Base-by-base conservation (phyloP, 2,329 filamentous ascomycete genomes). In the Lasiodiplodia sp. region DNA sequence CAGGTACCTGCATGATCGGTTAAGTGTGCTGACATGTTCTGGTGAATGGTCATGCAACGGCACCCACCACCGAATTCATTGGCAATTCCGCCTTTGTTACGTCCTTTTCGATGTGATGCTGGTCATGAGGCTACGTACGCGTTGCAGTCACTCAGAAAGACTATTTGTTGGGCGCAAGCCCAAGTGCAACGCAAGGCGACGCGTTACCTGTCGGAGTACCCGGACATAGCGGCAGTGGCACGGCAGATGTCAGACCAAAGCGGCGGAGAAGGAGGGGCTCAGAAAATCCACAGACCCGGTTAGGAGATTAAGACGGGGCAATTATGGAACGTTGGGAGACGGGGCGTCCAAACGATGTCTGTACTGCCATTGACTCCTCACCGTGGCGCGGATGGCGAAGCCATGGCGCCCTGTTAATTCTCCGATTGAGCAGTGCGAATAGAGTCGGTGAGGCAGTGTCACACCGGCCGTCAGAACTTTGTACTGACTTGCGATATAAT, bases 1-100 rank as follows among this genome's bases (percentile, higher is more conserved):
- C 82, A 88, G 23, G 75, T 84, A 88, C 69, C 82, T 81, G 76
- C 86, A 88, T 38, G 11, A 82, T 76, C 67, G 8, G 75, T 74
- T 4, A 74, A 78, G 28, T n/a, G 71, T 75, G 79, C 23, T 55
- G 47, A 58, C 65, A 14, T 51, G 40, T 52, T 49, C 55, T 60
- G 40, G 25, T 28, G 47, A 47, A 6, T n/a, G 2, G 37, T 14
- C 10, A 51, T 31, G 44, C 44, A 38, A 64, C 44, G 4, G 25
- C 23, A n/a, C 16, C 6, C 16, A 37, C 14, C 18, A 38, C 18
- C 18, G 56, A 21, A n/a, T 52, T 12, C 31, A 64, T n/a, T 44
- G 18, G 40, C 28, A 37, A 38, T n/a, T 25, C 57, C 37, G 57
- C 57, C 38, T 18, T 23, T 38, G 57, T 25, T 49, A 49, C 40